phyloP scores from a whole-genome alignment of 345 rosid species.

The Abelmoschus esculentus region DNA sequence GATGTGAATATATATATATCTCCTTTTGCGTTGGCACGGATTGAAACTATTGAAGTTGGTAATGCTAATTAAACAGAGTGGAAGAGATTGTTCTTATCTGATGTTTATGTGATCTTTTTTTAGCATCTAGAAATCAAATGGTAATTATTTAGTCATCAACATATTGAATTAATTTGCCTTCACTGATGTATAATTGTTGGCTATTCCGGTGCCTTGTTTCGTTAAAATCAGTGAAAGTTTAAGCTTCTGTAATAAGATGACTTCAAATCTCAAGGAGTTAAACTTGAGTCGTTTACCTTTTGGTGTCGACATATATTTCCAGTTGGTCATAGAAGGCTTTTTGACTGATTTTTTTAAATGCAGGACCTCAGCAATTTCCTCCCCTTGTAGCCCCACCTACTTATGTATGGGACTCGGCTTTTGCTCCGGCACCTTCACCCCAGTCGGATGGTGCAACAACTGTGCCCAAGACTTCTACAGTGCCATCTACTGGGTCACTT shows the following conservation, averaged over 20 bases:
- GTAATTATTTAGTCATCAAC: not conserved
- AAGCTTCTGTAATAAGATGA: not conserved
- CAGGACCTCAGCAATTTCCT: conserved; percentile 69
- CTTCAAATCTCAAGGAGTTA: not conserved
- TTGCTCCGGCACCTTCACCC: conserved; percentile 67
- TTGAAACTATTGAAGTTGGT: too few species aligned
- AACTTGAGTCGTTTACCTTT: not conserved
- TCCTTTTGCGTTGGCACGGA: not conserved
- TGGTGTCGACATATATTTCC: too few species aligned
- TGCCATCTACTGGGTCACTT: conserved; percentile 50
- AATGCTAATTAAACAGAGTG: not conserved
- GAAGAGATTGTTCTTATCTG: not conserved
- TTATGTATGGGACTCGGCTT: conserved; percentile 37
- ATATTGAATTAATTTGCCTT: not conserved
- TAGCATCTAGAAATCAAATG: not conserved
- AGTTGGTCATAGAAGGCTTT: not conserved
- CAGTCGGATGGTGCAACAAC: conserved; percentile 27
- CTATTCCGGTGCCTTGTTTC: not conserved
- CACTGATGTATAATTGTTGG: not conserved
- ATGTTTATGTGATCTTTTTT: not conserved
- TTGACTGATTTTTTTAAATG: conserved; percentile 15
- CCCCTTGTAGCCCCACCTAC: conserved; percentile 77
- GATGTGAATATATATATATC: not conserved
- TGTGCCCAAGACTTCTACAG: conserved; percentile 35
- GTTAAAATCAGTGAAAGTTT: not conserved